These are phyloP conservation scores for Termitomyces sp. DNA, from an alignment of 768 basidiomycete genomes.

Conservation along the genomic window DNA sequence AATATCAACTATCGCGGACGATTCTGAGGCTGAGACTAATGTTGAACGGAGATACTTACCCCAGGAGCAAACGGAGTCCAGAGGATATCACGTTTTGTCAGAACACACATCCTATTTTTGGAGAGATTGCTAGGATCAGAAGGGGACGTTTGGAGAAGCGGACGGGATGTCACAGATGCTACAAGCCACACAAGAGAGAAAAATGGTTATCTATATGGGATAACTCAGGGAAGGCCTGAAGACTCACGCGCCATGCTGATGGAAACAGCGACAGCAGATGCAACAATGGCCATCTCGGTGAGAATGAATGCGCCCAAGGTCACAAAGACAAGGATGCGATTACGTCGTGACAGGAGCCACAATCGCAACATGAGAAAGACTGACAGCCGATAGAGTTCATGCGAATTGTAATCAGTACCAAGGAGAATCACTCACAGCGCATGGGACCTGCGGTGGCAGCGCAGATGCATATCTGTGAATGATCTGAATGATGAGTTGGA, in stretches of 20 bases:
- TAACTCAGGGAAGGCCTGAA: not conserved
- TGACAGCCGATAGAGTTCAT: slow-evolving; percentile 5
- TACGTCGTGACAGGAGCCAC: slow-evolving; percentile 30
- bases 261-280: slow-evolving; percentile 18
- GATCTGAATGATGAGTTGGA: not conserved
- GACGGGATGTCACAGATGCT: not conserved
- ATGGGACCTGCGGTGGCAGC: slow-evolving; percentile 27
- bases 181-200: not conserved
- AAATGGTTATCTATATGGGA: not conserved
- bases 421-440: slow-evolving; percentile 22
- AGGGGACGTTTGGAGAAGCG: no score
- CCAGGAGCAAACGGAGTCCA: slow-evolving; percentile 6
- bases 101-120: not conserved
- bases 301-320: slow-evolving; percentile 24
- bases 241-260: slow-evolving; percentile 21
- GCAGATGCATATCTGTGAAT: slow-evolving; percentile 24
- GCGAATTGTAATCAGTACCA: not conserved
- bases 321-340: slow-evolving; percentile 18
- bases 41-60: not conserved
- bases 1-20: slow-evolving; percentile 1
- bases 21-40: not conserved
- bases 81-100: not conserved
- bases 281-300: slow-evolving; percentile 21
- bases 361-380: slow-evolving; percentile 33
- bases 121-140: not conserved